A percentile compares a stretch with the other conserved stretches of the same genome.
Evolutionary conservation across 352 stramenopile species (phyloP).

Genomic region (Blastocystis sp.): DNA sequence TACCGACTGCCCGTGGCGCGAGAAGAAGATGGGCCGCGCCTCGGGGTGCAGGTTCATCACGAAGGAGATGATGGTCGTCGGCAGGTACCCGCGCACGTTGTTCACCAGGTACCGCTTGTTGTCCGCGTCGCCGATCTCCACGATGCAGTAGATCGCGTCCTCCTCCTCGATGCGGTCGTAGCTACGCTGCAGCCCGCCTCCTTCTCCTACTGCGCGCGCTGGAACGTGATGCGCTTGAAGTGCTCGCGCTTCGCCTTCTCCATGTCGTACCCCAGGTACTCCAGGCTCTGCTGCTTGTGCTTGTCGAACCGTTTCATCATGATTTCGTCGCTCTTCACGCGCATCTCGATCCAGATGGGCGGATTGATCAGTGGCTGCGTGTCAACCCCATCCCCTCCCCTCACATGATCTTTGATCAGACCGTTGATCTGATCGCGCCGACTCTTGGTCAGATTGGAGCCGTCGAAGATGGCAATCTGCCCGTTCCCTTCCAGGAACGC

Average conservation of each 20-base stretch:
- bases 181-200: not conserved
- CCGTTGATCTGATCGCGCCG: conserved; percentile 38
- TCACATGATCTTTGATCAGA: conserved; percentile 11
- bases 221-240: conserved; percentile 66
- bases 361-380: conserved; percentile 37
- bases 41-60: conserved; percentile 92
- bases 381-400: not conserved
- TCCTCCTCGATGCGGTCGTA: conserved; percentile 63
- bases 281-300: conserved; percentile 57
- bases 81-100: conserved; percentile 67
- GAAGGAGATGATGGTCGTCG: conserved; percentile 67
- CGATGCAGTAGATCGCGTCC: conserved; percentile 62
- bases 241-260: conserved; percentile 47
- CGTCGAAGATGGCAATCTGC: conserved; percentile 67
- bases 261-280: conserved; percentile 67
- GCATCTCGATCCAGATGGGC: conserved; percentile 69
- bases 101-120: conserved; percentile 67
- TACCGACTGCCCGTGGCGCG: conserved; percentile 91
- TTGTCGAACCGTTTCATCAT: conserved; percentile 63
- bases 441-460: conserved; percentile 58
- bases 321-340: conserved; percentile 45
- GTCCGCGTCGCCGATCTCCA: conserved; percentile 55
- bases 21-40: conserved; percentile 90
- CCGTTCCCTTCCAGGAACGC: conserved; percentile 55
- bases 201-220: not conserved